Conservation (phyloP, 2,329 filamentous ascomycete species). For the Beauveria sp. region DNA sequence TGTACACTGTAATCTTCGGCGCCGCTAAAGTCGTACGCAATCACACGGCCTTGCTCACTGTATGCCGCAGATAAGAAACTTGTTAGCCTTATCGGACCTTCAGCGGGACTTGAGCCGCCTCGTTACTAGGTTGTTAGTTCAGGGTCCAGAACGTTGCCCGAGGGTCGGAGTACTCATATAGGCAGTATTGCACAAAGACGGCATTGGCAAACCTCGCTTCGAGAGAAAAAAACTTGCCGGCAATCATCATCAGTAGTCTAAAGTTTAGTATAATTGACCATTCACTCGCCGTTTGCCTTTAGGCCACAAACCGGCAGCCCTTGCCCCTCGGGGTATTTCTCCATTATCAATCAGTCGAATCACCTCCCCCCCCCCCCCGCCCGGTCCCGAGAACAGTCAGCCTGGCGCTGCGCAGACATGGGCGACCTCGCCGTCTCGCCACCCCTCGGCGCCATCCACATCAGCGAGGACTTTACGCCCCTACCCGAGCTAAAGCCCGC, state of each 20-base stretch:
- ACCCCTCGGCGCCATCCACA: constrained; percentile 40
- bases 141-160: constrained; percentile 11
- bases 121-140: neutral
- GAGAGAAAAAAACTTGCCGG: neutral
- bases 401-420: neutral
- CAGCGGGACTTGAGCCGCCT: neutral
- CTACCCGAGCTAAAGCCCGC: constrained; percentile 50
- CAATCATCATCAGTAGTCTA: neutral
- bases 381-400: no score
- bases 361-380: no score
- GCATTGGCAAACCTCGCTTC: neutral
- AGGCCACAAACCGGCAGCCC: neutral
- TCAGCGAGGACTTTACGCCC: constrained; percentile 51
- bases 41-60: neutral
- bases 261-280: neutral
- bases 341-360: neutral
- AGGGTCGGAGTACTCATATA: constrained; percentile 9
- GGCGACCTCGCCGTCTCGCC: constrained; percentile 24
- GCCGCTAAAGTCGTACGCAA: neutral
- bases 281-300: neutral
- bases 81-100: neutral
- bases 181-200: constrained; percentile 11
- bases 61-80: neutral
- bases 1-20: neutral
- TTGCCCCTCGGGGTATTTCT: neutral